These are phyloP conservation scores for Agaricales sp. DNA, from an alignment of 1,284 basidiomycete genomes.

Conservation along the genomic window DNA sequence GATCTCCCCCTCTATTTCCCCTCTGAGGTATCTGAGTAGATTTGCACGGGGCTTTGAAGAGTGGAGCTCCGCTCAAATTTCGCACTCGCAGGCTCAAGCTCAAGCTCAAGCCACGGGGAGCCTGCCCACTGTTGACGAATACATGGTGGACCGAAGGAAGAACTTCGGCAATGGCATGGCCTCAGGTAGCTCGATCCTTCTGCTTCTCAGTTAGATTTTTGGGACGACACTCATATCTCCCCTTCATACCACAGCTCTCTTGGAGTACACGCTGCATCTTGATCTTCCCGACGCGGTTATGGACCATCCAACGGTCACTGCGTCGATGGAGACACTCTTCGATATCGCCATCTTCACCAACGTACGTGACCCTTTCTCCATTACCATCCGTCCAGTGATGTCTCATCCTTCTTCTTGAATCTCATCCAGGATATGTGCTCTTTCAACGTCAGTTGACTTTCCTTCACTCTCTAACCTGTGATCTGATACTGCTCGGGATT, in stretches of 20 bases:
- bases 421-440: not conserved
- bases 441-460: not conserved
- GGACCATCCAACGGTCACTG: not conserved
- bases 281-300: not conserved
- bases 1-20: too few species aligned
- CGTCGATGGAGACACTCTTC: not conserved
- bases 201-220: not conserved
- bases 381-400: not conserved
- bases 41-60: not conserved
- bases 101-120: not conserved
- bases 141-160: not conserved
- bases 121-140: not conserved
- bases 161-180: not conserved
- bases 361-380: not conserved
- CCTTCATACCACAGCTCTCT: not conserved
- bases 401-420: not conserved
- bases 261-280: not conserved
- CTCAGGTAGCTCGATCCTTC: not conserved
- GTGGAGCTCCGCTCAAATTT: not conserved
- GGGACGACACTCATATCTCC: not conserved
- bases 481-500: not conserved
- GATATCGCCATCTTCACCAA: not conserved
- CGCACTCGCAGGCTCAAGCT: too few species aligned
- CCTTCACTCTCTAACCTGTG: not conserved
- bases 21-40: too few species aligned